Percentiles rank a stretch among this genome's conserved stretches.
Evolutionary conservation across 2,329 filamentous ascomycete genomes (phyloP).

Genomic region (Apiospora aurea): DNA sequence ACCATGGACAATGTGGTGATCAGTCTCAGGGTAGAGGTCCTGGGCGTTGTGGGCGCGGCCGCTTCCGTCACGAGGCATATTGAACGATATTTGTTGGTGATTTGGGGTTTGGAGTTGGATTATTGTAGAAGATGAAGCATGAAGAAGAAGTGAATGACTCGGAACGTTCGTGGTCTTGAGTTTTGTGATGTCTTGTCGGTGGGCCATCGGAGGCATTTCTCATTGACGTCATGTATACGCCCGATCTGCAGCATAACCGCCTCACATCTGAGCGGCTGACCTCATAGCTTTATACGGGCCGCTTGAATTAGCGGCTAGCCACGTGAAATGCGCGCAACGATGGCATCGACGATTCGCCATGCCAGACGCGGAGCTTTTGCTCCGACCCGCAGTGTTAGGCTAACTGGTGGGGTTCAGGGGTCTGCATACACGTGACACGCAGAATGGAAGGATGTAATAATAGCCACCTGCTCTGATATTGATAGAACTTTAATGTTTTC

Average conservation of each 20-base stretch:
- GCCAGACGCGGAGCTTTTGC: neutral
- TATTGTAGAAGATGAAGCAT: neutral
- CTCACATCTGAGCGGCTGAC: neutral
- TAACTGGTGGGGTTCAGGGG: neutral
- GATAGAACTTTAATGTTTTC: too few relatives aligned
- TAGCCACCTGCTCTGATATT: neutral
- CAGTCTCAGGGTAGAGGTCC: conserved; percentile 41
- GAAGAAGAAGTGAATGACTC: neutral
- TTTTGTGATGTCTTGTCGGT: neutral
- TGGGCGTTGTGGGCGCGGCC: conserved; percentile 54
- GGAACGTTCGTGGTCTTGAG: neutral
- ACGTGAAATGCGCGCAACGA: neutral
- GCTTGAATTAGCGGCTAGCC: neutral
- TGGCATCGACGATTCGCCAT: neutral
- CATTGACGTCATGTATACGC: conserved; percentile 11
- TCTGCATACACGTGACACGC: neutral
- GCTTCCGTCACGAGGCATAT: conserved; percentile 60
- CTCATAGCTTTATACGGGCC: neutral
- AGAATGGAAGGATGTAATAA: neutral
- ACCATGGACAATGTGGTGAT: conserved; percentile 54
- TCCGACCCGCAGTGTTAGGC: neutral
- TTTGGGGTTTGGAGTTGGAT: neutral
- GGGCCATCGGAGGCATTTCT: neutral
- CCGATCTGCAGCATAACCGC: neutral
- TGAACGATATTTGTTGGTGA: conserved; percentile 30